Evolutionary conservation across 129 eudicot genomes (phyloP), one percentile per base, ranked within the genome.

Genomic region (Tagetes patula): DNA sequence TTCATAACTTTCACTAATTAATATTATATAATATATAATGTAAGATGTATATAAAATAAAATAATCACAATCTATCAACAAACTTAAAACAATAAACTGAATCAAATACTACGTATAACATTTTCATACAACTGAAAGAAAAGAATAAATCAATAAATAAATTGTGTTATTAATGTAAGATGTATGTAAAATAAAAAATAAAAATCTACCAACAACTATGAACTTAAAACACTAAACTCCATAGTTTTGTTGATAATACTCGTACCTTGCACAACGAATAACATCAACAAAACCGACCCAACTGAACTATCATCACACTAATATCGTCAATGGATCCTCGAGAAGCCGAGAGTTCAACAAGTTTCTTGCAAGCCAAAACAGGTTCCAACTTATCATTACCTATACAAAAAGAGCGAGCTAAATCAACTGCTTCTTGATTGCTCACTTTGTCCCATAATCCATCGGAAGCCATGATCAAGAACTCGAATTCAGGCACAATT

Each of bases 401-500:
- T 0, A 74, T 27, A 74, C 91, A 85, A n/a, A 82, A 72, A 53
- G 96, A 73, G 0, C 85, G 84, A 8, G 82, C 94, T 38, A 88
- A 75, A 77, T 90, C 96, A 5, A 86, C 71, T 8, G 97, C 99
- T 85, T 95, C 99, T 55, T 95, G 99, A 77, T 88, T 90, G 34
- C 89, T 85, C 50, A 95, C 98, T 89, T 88, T 90, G 59, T 95
- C 97, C 99, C 99, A 95, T 48, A 95, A 77, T 8, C 97, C 99
- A 66, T 95, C 99, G 8, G 99, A 95, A 59, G 99, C 97, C 74
- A 95, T 86, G 79, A 95, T 83, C 72, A 91, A 72, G 81, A 95
- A 90, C 84, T 95, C 96, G 8, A 77, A 72, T 52, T 86, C 96
- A 2, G 83, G 87, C 55, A 55, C 69, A 8, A 90, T 90, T 33